Evolutionary conservation across 2,329 filamentous ascomycete genomes (phyloP).

Genomic region (Ophiostoma montium): DNA sequence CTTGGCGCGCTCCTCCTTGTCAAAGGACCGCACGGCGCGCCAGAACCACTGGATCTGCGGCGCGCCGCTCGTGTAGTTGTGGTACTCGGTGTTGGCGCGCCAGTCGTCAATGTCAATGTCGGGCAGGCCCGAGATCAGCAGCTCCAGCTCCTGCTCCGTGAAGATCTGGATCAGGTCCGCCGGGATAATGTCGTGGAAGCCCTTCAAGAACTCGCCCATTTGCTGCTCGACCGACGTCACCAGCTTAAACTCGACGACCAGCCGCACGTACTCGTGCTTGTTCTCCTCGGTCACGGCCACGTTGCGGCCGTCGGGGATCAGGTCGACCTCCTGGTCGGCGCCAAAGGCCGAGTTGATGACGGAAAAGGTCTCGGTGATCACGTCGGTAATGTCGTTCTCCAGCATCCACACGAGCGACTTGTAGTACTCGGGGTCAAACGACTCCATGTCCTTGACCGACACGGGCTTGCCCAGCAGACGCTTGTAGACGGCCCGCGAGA

Average conservation of each 20-base stretch:
- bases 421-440: slow-evolving; percentile 95
- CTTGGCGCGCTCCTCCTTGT: slow-evolving; percentile 97
- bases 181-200: slow-evolving; percentile 97
- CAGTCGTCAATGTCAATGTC: slow-evolving; percentile 98
- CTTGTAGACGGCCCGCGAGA: slow-evolving; percentile 97
- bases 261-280: slow-evolving; percentile 92
- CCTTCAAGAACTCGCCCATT: slow-evolving; percentile 81
- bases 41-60: slow-evolving; percentile 99
- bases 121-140: slow-evolving; percentile 89
- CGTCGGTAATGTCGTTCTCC: slow-evolving; percentile 95
- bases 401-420: slow-evolving; percentile 98
- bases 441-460: slow-evolving; percentile 98
- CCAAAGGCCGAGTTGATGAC: slow-evolving; percentile 91
- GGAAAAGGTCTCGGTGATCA: slow-evolving; percentile 92
- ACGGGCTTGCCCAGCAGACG: slow-evolving; percentile 88
- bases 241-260: slow-evolving; percentile 88
- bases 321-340: slow-evolving; percentile 72
- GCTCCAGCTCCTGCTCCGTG: slow-evolving; percentile 93
- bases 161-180: slow-evolving; percentile 92
- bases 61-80: slow-evolving; percentile 89
- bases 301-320: slow-evolving; percentile 77
- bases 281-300: slow-evolving; percentile 94
- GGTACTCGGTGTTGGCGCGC: slow-evolving; percentile 98
- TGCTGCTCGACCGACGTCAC: slow-evolving; percentile 87
- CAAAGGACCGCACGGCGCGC: slow-evolving; percentile 91